Base-by-base conservation (phyloP, 441 rosid species). In the Macaranga tanarius region DNA sequence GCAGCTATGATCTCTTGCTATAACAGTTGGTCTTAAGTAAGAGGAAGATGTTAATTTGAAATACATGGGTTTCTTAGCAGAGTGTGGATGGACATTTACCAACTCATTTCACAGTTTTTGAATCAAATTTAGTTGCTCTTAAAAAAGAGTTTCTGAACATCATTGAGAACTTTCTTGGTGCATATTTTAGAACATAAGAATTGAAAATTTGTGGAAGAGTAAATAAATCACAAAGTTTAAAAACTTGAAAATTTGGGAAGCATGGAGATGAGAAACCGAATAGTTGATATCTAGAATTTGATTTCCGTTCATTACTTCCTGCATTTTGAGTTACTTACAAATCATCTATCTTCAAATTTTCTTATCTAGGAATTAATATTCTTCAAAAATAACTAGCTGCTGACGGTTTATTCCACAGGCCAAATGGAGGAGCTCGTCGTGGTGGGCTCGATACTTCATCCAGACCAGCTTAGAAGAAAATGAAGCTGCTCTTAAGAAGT, bases 381-480 rank as follows among this genome's bases (percentile, higher is more conserved):
- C 19, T 47, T 12, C 22, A 10, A n/a, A 50, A 58, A 56, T 62
- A 23, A 62, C 48, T 52, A n/a, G 10, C 25, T 54, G 0, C 22
- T 11, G 0, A 9, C 23, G 17, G n/a, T 15, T 7, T 44, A 66
- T 25, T 26, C 55, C 23, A 2, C 67, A 89, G 92, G 90, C 89
- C 3, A 90, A 88, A 77, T 66, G 85, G 79, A 81, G 92, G 84
- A 88, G 90, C 71, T 62, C 84, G 1, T 61, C 84, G 38, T 88
- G 88, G 90, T 85, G 90, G 90, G 44, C 66, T 2, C 77, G 77
- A 42, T 88, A 47, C 75, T 84, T 86, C 65, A 63, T 73, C 67
- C 88, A 80, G 81, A 84, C 70, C 16, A 85, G 81, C 79, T 72
- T 86, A 75, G 90, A 90, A 65, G 86, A 83, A 81, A 84, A 86